These are phyloP conservation scores for Syzygium oleosum DNA, from an alignment of 345 rosid genomes.

Conservation along the genomic window DNA sequence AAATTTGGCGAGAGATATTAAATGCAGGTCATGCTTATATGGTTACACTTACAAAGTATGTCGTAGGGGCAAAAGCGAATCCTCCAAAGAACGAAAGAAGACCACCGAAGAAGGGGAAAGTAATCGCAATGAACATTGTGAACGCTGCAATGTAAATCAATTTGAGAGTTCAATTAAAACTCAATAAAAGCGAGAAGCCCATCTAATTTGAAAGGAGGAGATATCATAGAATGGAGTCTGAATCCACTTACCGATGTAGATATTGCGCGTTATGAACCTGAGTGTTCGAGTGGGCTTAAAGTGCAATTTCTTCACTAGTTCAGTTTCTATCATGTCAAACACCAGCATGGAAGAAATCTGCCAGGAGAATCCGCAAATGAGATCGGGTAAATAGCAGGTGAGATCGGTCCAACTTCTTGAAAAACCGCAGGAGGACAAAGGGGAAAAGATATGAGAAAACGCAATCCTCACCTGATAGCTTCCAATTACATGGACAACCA, in stretches of 20 bases:
- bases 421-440: accelerated
- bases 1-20: neutral
- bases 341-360: constrained; percentile 20
- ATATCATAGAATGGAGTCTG: neutral
- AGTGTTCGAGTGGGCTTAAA: constrained; percentile 2
- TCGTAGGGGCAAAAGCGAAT: constrained; percentile 68
- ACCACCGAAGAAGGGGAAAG: constrained; percentile 65
- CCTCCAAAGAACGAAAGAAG: constrained; percentile 66
- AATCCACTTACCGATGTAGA: constrained; percentile 11
- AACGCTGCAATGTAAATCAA: constrained; percentile 15
- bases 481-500: constrained; percentile 61
- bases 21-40: accelerated
- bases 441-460: neutral
- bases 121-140: constrained; percentile 49
- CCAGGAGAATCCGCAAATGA: neutral
- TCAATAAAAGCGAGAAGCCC: accelerated
- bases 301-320: constrained; percentile 2
- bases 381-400: accelerated
- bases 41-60: constrained; percentile 47
- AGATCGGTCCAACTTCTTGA: neutral
- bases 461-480: constrained; percentile 53
- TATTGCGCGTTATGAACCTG: constrained; percentile 4
- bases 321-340: constrained; percentile 25
- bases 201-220: neutral
- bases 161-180: accelerated